A percentile compares a stretch with the other conserved stretches of the same genome.
Evolutionary conservation across 1,139 yeast genomes (phyloP).

Genomic region (Candida albicans): DNA sequence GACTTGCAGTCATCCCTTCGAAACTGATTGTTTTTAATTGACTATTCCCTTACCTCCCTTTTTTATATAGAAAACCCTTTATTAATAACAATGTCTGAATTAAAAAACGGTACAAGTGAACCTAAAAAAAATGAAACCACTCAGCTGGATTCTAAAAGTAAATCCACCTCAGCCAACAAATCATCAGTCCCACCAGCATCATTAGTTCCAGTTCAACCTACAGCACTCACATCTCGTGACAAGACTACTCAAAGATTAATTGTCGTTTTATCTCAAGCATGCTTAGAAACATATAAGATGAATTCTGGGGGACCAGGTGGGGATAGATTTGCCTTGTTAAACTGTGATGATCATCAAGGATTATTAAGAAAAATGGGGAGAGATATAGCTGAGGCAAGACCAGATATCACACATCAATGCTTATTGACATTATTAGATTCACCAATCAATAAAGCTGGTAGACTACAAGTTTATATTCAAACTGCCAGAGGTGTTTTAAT

Average conservation of each 20-base stretch:
- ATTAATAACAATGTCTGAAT: conserved; percentile 1
- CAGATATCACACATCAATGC: conserved; percentile 97
- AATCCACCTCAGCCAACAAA: neutral
- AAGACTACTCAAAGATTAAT: conserved; percentile 80
- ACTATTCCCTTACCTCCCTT: too few relatives aligned
- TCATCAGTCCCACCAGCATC: conserved; percentile 59
- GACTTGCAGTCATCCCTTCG: too few relatives aligned
- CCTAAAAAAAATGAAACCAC: conserved; percentile 1
- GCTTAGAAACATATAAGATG: conserved; percentile 90
- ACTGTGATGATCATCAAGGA: conserved; percentile 99
- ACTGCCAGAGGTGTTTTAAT: conserved; percentile 93
- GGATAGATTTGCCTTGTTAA: conserved; percentile 86
- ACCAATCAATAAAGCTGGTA: conserved; percentile 96
- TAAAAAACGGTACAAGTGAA: conserved; percentile 1
- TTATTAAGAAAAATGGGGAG: conserved; percentile 92
- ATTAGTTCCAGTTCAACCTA: conserved; percentile 81
- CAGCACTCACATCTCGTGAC: conserved; percentile 77
- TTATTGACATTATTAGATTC: conserved; percentile 88
- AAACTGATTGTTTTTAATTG: too few relatives aligned
- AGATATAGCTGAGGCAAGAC: conserved; percentile 97
- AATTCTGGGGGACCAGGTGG: conserved; percentile 76
- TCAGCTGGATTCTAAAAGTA: neutral
- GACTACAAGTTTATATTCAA: conserved; percentile 91
- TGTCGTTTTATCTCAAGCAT: conserved; percentile 92
- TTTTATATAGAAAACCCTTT: too few relatives aligned